Conservation (phyloP, 805 yeast genomes). For the Gaillardinia entomophila region DNA sequence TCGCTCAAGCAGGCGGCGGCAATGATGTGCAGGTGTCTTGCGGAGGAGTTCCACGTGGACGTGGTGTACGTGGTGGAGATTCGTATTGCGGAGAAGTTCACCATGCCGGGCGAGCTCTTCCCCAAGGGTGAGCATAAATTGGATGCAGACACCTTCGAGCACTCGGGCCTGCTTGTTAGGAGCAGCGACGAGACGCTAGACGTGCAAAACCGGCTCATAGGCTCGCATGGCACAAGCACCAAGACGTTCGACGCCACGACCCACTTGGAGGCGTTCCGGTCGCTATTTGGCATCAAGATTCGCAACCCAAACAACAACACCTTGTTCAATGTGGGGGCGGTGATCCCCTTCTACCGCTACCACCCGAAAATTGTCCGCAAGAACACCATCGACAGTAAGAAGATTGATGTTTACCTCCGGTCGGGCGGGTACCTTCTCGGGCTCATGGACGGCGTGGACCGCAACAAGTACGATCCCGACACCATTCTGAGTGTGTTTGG, state of each 20-base stretch:
- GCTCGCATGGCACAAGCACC: slow-evolving; percentile 26
- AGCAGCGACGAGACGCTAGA: slow-evolving; percentile 16
- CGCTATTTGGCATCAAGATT: slow-evolving; percentile 49
- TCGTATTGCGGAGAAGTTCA: slow-evolving; percentile 41
- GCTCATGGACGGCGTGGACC: slow-evolving; percentile 30
- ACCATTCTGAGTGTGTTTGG: slow-evolving; percentile 42
- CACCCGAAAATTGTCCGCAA: slow-evolving; percentile 40
- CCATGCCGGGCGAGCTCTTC: slow-evolving; percentile 35
- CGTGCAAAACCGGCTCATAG: slow-evolving; percentile 41
- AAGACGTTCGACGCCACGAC: slow-evolving; percentile 28
- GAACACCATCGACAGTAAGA: slow-evolving; percentile 10
- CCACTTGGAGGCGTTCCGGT: slow-evolving; percentile 40
- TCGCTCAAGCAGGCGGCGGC: slow-evolving; percentile 41
- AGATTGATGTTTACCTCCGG: slow-evolving; percentile 40
- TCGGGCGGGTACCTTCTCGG: slow-evolving; percentile 50
- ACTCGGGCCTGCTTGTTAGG: slow-evolving; percentile 30
- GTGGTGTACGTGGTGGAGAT: slow-evolving; percentile 49
- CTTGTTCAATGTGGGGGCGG: slow-evolving; percentile 41
- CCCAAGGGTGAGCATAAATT: slow-evolving; percentile 39
- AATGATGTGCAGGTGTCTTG: slow-evolving; percentile 31
- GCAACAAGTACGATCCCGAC: slow-evolving; percentile 20
- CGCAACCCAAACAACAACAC: slow-evolving; percentile 21
- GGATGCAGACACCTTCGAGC: slow-evolving; percentile 38
- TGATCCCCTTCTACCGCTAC: slow-evolving; percentile 47
- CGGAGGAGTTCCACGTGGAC: slow-evolving; percentile 28